Conservation (phyloP, 2,329 filamentous ascomycete genomes). For the Sordariomycetes sp. region DNA sequence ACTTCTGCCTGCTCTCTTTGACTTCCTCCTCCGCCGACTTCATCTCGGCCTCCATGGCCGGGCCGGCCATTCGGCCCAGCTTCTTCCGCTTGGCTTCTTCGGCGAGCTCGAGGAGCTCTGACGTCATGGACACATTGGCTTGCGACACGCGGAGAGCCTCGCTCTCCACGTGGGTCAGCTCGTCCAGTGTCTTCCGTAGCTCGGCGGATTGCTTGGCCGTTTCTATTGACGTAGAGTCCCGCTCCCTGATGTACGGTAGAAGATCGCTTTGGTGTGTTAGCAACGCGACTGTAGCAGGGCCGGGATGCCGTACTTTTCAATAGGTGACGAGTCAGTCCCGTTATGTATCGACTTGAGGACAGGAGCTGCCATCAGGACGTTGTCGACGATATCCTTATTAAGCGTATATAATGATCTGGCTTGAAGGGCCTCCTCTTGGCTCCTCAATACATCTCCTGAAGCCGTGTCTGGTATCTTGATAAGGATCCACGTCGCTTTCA, state of each 20-base stretch:
- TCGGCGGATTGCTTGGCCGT: slow-evolving; percentile 46
- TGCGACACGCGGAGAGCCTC: slow-evolving; percentile 41
- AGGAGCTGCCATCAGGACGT: slow-evolving; percentile 59
- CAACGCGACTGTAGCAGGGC: background rate
- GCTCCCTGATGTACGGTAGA: slow-evolving; percentile 49
- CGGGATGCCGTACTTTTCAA: slow-evolving; percentile 46
- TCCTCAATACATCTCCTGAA: slow-evolving; percentile 37
- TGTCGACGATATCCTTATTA: slow-evolving; percentile 54
- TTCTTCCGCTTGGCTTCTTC: slow-evolving; percentile 38
- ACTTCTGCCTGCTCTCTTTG: slow-evolving; percentile 49
- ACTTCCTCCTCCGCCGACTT: slow-evolving; percentile 43
- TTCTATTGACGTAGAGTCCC: slow-evolving; percentile 52
- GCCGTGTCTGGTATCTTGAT: slow-evolving; percentile 18
- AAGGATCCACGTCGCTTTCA: slow-evolving; percentile 2
- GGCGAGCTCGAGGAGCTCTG: slow-evolving; percentile 49
- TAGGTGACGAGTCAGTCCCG: slow-evolving; percentile 46
- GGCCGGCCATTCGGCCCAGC: slow-evolving; percentile 38
- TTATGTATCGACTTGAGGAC: slow-evolving; percentile 66
- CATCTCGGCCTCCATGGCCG: slow-evolving; percentile 39
- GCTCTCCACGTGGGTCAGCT: slow-evolving; percentile 42
- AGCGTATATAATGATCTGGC: slow-evolving; percentile 58
- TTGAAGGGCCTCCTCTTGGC: slow-evolving; percentile 55
- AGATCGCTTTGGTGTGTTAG: slow-evolving; percentile 38
- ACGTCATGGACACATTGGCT: slow-evolving; percentile 50
- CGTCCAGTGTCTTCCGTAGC: slow-evolving; percentile 33